Evolutionary conservation across 257 asterid species (phyloP).

Genomic region (Solanum neorickii): DNA sequence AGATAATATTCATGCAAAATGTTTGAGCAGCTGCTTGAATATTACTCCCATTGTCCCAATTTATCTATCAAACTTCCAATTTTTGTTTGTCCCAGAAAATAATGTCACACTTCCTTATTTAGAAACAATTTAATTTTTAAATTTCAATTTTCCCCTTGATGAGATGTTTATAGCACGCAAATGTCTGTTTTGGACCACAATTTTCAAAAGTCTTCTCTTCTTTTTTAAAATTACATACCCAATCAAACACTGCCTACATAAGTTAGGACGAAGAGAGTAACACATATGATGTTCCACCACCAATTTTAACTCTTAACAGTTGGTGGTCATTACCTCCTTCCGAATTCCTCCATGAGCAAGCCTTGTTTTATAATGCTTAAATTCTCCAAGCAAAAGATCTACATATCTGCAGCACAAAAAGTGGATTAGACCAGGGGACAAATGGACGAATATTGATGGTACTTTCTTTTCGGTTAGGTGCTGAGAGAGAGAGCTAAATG

Average conservation of each 20-base stretch:
- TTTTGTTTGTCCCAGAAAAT: neutral
- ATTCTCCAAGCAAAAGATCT: slow-evolving; percentile 91
- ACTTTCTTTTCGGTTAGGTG: neutral
- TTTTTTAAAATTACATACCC: neutral
- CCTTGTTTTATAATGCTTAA: slow-evolving; percentile 95
- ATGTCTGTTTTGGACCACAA: neutral
- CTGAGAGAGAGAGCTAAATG: neutral
- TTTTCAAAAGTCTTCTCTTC: neutral
- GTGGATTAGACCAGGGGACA: neutral
- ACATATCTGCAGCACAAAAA: slow-evolving; percentile 57
- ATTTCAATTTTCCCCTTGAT: neutral
- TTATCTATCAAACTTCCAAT: neutral
- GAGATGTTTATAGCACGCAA: neutral
- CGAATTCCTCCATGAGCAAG: slow-evolving; percentile 79
- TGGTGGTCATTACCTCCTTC: slow-evolving; percentile 55
- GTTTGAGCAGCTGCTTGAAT: neutral
- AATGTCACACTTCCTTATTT: neutral
- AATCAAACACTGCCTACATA: neutral
- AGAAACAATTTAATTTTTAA: neutral
- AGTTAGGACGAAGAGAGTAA: neutral
- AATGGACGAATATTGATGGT: neutral
- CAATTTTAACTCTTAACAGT: neutral
- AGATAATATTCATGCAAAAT: neutral
- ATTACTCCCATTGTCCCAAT: neutral
- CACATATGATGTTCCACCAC: neutral